These are phyloP conservation scores for Penicillium macrosclerotiorum DNA, from an alignment of 495 filamentous ascomycete genomes.

Conservation along the genomic window DNA sequence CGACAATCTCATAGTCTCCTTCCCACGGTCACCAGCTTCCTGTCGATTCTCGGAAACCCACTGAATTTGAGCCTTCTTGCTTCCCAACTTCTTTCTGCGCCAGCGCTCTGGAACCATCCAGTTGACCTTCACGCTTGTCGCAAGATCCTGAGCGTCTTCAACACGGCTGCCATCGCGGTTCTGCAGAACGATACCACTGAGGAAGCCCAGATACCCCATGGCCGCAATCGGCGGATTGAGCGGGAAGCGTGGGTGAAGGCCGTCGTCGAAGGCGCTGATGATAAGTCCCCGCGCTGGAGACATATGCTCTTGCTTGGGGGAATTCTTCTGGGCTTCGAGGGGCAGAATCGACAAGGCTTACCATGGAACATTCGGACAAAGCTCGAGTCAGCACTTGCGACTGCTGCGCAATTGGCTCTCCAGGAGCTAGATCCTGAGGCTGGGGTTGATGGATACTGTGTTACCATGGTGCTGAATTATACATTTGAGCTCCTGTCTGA, in stretches of 20 bases:
- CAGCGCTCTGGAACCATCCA: slow-evolving; percentile 77
- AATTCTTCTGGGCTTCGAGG: slow-evolving; percentile 77
- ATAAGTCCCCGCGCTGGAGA: slow-evolving; percentile 81
- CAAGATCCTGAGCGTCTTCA: slow-evolving; percentile 82
- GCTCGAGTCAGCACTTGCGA: slow-evolving; percentile 73
- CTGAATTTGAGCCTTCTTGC: slow-evolving; percentile 87
- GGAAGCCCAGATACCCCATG: slow-evolving; percentile 36
- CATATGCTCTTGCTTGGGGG: slow-evolving; percentile 80
- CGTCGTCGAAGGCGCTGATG: slow-evolving; percentile 79
- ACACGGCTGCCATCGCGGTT: slow-evolving; percentile 71
- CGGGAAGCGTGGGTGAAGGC: slow-evolving; percentile 81
- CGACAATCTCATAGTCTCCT: slow-evolving; percentile 56
- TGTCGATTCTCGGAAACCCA: slow-evolving; percentile 83
- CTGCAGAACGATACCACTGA: slow-evolving; percentile 53
- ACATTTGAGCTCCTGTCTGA: slow-evolving; percentile 73
- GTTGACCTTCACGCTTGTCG: slow-evolving; percentile 71
- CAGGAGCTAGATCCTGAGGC: slow-evolving; percentile 47
- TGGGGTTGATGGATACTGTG: slow-evolving; percentile 57
- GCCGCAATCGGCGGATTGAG: slow-evolving; percentile 47
- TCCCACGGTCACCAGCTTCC: slow-evolving; percentile 74
- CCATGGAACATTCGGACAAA: slow-evolving; percentile 62
- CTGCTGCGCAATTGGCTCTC: slow-evolving; percentile 75
- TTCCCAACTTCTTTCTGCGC: slow-evolving; percentile 82
- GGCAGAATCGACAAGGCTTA: slow-evolving; percentile 61
- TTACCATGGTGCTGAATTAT: slow-evolving; percentile 75